Evolutionary conservation across 768 basidiomycete species (phyloP), one percentile per base, ranked within the genome.

Genomic region (Russula vinacea): DNA sequence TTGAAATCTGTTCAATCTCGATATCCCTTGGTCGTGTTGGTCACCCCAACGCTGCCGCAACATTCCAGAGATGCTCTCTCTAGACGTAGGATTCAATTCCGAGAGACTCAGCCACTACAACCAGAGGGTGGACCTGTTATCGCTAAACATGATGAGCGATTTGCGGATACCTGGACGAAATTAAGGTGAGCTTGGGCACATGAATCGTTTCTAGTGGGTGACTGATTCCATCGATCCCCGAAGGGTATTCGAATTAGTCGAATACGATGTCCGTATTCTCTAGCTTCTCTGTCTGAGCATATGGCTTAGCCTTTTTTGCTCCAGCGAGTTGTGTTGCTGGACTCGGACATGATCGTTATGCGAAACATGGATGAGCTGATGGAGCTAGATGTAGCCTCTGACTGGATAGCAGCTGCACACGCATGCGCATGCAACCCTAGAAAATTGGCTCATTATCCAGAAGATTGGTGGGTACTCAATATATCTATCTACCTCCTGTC

Each of bases 371-470:
- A 96, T 75, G 84, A 88, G 51, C 74, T 91, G 58, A 76, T 83
- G 74, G 76, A 80, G 32, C 62, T 84, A 19, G 71, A 77, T 35
- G 76, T 96, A 5, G 80, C 80, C 2, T 63, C 73, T 22, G 90
- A 86, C 66, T 85, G 87, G 74, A 94, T 98, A 62, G 94, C 92
- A 6, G 94, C 94, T 0, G 83, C 79, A 0, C 95, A 96, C 68
- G 94, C 86, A 16, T 99, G 96, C 71, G 87, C 94, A 4, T 99
- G 96, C 78, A 99, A 99, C 75, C 96, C 95, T 8, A 83, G 86
- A 44, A 88, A 85, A 71, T 73, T 96, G 22, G 65, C 80, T 2
- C 92, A 95, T 74, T 99, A 99, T 76, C 96, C 96, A 9, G 70
- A 75, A 4, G 94, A 97, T 72, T 99, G 96, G 97, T 81, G 57